A percentile compares a stretch with the other conserved stretches of the same genome.
Evolutionary conservation across 495 filamentous ascomycete genomes (phyloP).

Genomic region (Bryoglossum gracile): DNA sequence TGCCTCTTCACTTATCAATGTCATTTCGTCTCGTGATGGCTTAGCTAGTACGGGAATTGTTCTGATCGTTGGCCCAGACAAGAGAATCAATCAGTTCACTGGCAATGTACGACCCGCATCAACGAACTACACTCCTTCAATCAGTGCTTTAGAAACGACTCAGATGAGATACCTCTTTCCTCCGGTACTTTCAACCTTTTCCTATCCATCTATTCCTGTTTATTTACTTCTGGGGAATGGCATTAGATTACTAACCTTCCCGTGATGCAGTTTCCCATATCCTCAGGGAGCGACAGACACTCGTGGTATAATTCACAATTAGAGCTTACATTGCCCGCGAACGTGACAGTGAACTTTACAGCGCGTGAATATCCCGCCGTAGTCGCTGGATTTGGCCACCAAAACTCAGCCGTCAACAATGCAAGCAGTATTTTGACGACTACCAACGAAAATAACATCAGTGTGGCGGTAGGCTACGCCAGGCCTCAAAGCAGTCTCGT

Average conservation of each 20-base stretch:
- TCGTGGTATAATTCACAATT: too few species aligned
- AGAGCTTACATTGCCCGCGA: too few species aligned
- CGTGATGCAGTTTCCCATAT: too few species aligned
- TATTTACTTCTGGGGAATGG: too few species aligned
- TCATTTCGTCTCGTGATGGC: conserved; percentile 56
- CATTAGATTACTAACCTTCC: too few species aligned
- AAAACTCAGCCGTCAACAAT: conserved; percentile 44
- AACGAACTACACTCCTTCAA: conserved; percentile 7
- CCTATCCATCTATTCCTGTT: too few species aligned
- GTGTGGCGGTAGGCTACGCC: conserved; percentile 67
- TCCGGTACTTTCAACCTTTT: too few species aligned
- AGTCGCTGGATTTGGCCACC: conserved; percentile 41
- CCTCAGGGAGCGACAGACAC: too few species aligned
- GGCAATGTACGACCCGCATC: conserved; percentile 16
- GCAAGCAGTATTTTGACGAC: conserved; percentile 58
- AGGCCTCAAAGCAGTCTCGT: conserved; percentile 55
- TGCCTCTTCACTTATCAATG: conserved; percentile 47
- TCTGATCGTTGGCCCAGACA: conserved; percentile 58
- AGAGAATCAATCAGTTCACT: conserved; percentile 57
- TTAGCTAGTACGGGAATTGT: conserved; percentile 59
- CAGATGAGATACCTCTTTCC: conserved; percentile 38
- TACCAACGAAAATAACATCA: conserved; percentile 55
- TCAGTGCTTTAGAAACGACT: conserved; percentile 20
- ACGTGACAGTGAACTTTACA: conserved; percentile 52
- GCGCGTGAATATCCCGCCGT: conserved; percentile 51